These are phyloP conservation scores for Tetrapisispora fleetii DNA, from an alignment of 805 yeast genomes.

Conservation along the genomic window DNA sequence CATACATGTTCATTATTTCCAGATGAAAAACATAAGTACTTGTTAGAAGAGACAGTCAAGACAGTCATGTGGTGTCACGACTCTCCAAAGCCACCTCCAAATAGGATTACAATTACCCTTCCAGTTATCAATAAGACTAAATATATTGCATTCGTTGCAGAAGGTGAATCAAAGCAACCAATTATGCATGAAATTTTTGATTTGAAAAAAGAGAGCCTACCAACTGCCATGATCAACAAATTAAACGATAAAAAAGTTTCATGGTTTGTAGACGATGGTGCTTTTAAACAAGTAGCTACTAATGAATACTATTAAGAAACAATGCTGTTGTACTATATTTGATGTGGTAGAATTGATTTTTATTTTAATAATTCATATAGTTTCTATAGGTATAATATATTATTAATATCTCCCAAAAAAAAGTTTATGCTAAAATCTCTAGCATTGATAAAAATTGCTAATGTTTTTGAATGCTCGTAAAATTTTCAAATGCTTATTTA, in stretches of 20 bases:
- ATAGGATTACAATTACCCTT: conserved; percentile 82
- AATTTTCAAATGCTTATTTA: no score
- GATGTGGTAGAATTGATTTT: no score
- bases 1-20: conserved; percentile 93
- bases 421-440: no score
- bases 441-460: no score
- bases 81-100: conserved; percentile 90
- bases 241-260: conserved; percentile 42
- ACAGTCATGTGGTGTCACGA: conserved; percentile 59
- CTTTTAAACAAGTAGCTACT: conserved; percentile 35
- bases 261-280: conserved; percentile 83
- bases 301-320: not conserved
- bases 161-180: conserved; percentile 75
- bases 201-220: conserved; percentile 40
- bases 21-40: conserved; percentile 47
- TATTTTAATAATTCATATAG: no score
- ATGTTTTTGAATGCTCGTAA: no score
- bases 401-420: no score
- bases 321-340: not conserved
- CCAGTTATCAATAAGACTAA: conserved; percentile 48
- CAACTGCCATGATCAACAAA: conserved; percentile 66
- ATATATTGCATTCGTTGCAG: conserved; percentile 71
- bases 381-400: no score
- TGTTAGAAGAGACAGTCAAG: conserved; percentile 39
- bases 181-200: conserved; percentile 63